A percentile compares a stretch with the other conserved stretches of the same genome.
phyloP scores from a whole-genome alignment of 495 filamentous ascomycete genomes.

The Pseudomonodictys pantanalensis region DNA sequence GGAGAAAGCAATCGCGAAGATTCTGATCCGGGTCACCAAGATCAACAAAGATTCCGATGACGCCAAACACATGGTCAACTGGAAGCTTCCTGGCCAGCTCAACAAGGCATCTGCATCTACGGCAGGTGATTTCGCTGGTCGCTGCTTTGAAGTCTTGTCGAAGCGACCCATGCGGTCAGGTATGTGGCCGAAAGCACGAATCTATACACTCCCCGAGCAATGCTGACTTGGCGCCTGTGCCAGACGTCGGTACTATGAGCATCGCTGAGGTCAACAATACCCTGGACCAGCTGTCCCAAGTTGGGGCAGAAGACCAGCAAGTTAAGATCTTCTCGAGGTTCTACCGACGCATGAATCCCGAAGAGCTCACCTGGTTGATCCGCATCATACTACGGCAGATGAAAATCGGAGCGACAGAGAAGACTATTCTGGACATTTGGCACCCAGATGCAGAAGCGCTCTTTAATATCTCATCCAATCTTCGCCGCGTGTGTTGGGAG shows the following conservation, averaged over 20 bases:
- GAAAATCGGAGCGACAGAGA: constrained; percentile 96
- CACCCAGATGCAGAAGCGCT: constrained; percentile 88
- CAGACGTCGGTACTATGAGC: constrained; percentile 68
- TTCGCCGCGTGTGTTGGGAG: constrained; percentile 94
- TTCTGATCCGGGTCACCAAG: constrained; percentile 87
- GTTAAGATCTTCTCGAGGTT: constrained; percentile 74
- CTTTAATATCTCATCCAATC: constrained; percentile 86
- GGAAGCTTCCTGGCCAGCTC: constrained; percentile 78
- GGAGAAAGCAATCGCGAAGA: constrained; percentile 82
- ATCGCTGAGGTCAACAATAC: constrained; percentile 87
- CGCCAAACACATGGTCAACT: constrained; percentile 79
- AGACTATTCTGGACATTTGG: constrained; percentile 87
- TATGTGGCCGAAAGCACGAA: too few relatives aligned
- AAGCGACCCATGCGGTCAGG: constrained; percentile 80
- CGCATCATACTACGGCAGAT: constrained; percentile 93
- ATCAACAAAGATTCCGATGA: constrained; percentile 91
- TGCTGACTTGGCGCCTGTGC: too few relatives aligned
- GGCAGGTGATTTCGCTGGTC: constrained; percentile 87
- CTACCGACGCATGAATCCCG: constrained; percentile 87
- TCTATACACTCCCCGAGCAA: too few relatives aligned
- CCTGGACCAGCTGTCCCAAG: constrained; percentile 73
- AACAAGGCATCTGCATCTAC: constrained; percentile 53
- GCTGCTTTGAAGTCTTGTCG: constrained; percentile 80
- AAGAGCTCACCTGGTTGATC: constrained; percentile 91
- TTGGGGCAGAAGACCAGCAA: constrained; percentile 78